Conservation (phyloP, 2,329 filamentous ascomycete species). For the Emergomyces pasteurianus region DNA sequence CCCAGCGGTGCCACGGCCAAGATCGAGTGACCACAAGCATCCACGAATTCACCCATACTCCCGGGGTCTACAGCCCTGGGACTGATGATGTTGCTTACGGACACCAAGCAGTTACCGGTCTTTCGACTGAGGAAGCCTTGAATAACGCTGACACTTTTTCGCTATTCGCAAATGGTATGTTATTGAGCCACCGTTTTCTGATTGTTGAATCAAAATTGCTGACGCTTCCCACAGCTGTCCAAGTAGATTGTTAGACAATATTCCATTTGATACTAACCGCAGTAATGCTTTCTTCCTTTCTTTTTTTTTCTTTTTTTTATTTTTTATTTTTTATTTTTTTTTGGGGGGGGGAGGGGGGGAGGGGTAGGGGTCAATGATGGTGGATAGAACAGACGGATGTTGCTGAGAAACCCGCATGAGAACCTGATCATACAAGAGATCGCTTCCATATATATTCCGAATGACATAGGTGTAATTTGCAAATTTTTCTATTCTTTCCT, state of each 20-base stretch:
- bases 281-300: neutral
- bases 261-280: neutral
- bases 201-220: neutral
- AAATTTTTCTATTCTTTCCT: neutral
- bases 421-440: neutral
- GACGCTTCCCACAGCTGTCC: slow-evolving; percentile 4
- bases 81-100: slow-evolving; percentile 50
- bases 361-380: too few relatives aligned
- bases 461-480: neutral
- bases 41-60: slow-evolving; percentile 55
- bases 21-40: slow-evolving; percentile 54
- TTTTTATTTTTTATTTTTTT: too few relatives aligned
- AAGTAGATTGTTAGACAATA: slow-evolving; percentile 4
- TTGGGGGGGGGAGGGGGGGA: too few relatives aligned
- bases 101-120: slow-evolving; percentile 37
- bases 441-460: neutral
- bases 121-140: slow-evolving; percentile 42
- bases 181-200: neutral
- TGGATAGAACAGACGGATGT: neutral
- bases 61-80: slow-evolving; percentile 41
- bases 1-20: slow-evolving; percentile 47
- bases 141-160: slow-evolving; percentile 54
- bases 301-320: neutral
- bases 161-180: slow-evolving; percentile 39
- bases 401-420: neutral